phyloP scores from a whole-genome alignment of 1,139 yeast species.

The Geotrichum armillariae region DNA sequence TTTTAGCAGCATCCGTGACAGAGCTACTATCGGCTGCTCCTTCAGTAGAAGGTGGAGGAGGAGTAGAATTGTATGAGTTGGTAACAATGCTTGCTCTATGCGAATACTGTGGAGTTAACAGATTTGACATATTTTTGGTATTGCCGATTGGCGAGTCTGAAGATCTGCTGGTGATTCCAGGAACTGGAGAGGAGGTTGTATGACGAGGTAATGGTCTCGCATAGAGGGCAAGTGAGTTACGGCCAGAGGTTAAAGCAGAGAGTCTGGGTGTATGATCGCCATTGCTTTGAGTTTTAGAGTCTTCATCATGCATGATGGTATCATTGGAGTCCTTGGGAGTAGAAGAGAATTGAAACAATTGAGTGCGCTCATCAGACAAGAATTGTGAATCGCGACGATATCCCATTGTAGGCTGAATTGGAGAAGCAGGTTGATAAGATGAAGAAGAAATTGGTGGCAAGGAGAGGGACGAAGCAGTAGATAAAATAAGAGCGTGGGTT shows the following conservation, averaged over 20 bases:
- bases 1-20: neutral
- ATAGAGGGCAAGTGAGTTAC: neutral
- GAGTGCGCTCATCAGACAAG: neutral
- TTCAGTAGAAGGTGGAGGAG: neutral
- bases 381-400: neutral
- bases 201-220: neutral
- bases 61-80: neutral
- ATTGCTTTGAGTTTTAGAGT: neutral
- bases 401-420: neutral
- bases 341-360: neutral
- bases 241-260: neutral
- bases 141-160: neutral
- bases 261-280: neutral
- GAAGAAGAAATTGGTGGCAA: neutral
- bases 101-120: neutral
- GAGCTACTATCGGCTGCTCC: neutral
- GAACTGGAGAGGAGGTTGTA: neutral
- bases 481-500: neutral
- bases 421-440: constrained; percentile 1
- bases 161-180: constrained; percentile 18
- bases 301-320: neutral
- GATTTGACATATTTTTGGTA: neutral
- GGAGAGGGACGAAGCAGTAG: neutral
- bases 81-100: neutral
- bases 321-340: neutral